These are phyloP conservation scores for Populus davidiana DNA, from an alignment of 345 rosid species.

Conservation along the genomic window DNA sequence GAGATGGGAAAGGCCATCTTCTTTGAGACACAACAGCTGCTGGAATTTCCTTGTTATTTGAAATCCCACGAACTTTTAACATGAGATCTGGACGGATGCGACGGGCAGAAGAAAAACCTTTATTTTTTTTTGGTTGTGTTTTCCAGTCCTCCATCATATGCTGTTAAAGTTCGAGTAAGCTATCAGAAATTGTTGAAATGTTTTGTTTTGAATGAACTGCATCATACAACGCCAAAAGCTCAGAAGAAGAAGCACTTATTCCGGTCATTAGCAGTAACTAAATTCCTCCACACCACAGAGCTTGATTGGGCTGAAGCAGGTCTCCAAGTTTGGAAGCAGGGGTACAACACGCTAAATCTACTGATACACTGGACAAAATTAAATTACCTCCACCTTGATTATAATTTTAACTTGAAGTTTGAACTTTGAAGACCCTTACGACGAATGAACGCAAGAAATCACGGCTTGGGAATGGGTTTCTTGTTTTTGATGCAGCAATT, in stretches of 20 bases:
- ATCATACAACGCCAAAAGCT: conserved; percentile 98
- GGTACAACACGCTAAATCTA: conserved; percentile 93
- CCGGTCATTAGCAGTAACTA: conserved; percentile 91
- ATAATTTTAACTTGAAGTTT: conserved; percentile 93
- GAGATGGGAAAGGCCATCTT: too few relatives aligned
- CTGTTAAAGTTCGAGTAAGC: conserved; percentile 96
- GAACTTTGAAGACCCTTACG: conserved; percentile 78
- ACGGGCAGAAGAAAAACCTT: conserved; percentile 70
- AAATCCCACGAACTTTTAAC: conserved; percentile 76
- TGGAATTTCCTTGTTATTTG: conserved; percentile 85
- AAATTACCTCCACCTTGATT: conserved; percentile 92
- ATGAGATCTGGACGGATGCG: conserved; percentile 97
- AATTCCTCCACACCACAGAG: conserved; percentile 96
- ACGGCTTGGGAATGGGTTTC: conserved; percentile 70
- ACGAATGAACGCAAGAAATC: conserved; percentile 95
- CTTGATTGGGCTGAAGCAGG: conserved; percentile 99
- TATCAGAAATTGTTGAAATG: conserved; percentile 93
- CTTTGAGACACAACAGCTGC: conserved; percentile 84
- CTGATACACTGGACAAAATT: conserved; percentile 89
- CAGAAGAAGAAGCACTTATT: conserved; percentile 99
- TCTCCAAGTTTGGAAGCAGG: conserved; percentile 98
- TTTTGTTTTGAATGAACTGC: conserved; percentile 93
- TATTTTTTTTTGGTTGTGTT: neutral
- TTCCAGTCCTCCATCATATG: conserved; percentile 94
- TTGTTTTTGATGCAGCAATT: too few relatives aligned